Base-by-base conservation (phyloP, 257 asterid species). In the Vinca minor region DNA sequence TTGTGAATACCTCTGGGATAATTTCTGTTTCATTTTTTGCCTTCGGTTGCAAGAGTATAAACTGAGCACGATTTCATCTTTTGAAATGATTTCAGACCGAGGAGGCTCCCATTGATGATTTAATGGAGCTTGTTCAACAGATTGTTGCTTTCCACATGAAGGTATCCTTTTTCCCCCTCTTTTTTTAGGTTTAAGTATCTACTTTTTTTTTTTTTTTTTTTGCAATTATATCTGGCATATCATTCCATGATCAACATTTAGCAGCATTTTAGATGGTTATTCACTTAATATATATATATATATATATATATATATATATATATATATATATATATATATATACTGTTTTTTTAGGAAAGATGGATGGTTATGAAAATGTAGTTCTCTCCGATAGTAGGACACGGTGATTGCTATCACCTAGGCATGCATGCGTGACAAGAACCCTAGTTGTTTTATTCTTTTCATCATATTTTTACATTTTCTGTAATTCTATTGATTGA, bases 121-220 rank as follows among this genome's bases (percentile, higher is more conserved):
- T 93, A 25, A 87, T 90, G 91, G 85, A 81, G 75, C 87, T 92
- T 63, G 98, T 87, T 56, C 87, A 79, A 73, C 94, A 89, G 77
- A 85, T 93, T 78, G 96, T 85, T 68, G 91, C 88, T 36, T 93
- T 93, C 67, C 95, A 93, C 65, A 87, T 93, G 97, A 82, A 82
- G 98, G 98, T 89, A 76, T 62, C 63, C 11, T 59, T 57, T 12
- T 38, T 3, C 10, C 10, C 8, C 4, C 8, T 38, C 4, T 38
- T 38, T 38, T 3, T 38, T 38, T 34, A 7, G 3, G 38, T 34
- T 2, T 34, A 34, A 3, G 38, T 7, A 7, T n/a, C n/a, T n/a
- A n/a, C n/a, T n/a, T 38, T 38, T 38, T 38, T 38, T n/a, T n/a
- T n/a, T n/a, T n/a, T n/a, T n/a, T n/a, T n/a, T n/a, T n/a, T n/a